Conservation (phyloP, 208 protist genomes). For the Wallacemonas rigidus region DNA sequence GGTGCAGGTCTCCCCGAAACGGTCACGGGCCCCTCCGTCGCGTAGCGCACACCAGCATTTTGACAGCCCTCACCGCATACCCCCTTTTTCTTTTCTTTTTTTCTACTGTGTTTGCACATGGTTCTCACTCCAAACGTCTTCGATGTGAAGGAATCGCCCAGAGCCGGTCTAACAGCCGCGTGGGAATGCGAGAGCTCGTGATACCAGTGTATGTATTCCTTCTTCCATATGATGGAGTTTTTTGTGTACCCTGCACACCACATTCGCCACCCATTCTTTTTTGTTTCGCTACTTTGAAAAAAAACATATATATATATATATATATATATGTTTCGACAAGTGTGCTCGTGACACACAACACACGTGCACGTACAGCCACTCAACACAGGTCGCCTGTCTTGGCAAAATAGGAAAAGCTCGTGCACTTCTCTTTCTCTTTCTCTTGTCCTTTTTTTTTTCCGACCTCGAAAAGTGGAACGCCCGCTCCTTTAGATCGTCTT, state of each 20-base stretch:
- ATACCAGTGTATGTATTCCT: constrained; percentile 15
- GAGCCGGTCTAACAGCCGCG: no score
- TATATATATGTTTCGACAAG: neutral
- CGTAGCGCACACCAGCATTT: constrained; percentile 3
- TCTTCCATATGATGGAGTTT: constrained; percentile 8
- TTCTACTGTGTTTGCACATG: constrained; percentile 1
- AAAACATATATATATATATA: neutral
- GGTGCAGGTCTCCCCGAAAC: constrained; percentile 59
- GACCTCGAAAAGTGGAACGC: neutral
- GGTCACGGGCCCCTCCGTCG: constrained; percentile 37
- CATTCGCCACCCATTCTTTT: constrained; percentile 13
- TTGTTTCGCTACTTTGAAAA: constrained; percentile 6
- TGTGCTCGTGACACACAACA: neutral
- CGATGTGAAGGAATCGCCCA: neutral
- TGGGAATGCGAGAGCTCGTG: no score
- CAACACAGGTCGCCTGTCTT: neutral
- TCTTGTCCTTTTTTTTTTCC: neutral
- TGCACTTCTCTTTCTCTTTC: neutral
- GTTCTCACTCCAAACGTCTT: neutral
- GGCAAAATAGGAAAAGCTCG: neutral
- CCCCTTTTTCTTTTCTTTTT: constrained; percentile 16
- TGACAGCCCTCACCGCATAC: no score
- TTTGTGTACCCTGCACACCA: constrained; percentile 7
- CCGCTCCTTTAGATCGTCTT: neutral
- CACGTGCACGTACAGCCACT: neutral